Conservation (phyloP, 192 early-diverging fungal genomes). For the Dissophora globulifera region DNA sequence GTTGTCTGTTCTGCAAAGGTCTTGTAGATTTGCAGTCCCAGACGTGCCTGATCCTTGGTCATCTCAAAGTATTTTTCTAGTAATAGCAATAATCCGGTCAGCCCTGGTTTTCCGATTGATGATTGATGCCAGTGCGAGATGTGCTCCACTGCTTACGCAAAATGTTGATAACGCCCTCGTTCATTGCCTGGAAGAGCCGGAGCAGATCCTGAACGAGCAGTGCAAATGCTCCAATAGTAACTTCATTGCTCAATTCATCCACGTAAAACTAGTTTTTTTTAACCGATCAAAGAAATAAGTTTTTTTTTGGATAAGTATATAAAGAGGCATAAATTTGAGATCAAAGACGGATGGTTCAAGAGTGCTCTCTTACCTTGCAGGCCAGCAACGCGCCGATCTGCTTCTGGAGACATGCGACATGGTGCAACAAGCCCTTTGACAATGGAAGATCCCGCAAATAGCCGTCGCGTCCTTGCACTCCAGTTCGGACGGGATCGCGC, state of each 20-base stretch:
- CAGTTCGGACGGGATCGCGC: constrained; percentile 68
- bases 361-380: constrained; percentile 76
- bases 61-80: constrained; percentile 80
- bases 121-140: too few relatives aligned
- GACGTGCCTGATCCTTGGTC: constrained; percentile 68
- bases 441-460: constrained; percentile 66
- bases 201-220: constrained; percentile 79
- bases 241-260: constrained; percentile 77
- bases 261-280: constrained; percentile 71
- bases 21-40: constrained; percentile 80
- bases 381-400: constrained; percentile 73
- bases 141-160: constrained; percentile 71
- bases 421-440: constrained; percentile 67
- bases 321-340: too few relatives aligned
- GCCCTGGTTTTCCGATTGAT: too few relatives aligned
- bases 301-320: neutral
- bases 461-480: constrained; percentile 57
- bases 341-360: too few relatives aligned
- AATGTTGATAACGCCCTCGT: constrained; percentile 83
- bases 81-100: neutral
- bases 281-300: neutral
- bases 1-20: constrained; percentile 78
- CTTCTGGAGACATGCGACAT: constrained; percentile 71
- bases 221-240: constrained; percentile 76
- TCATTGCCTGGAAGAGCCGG: constrained; percentile 75